phyloP scores from a whole-genome alignment of 2,329 filamentous ascomycete species.

The Aspergillus eucalypticola region DNA sequence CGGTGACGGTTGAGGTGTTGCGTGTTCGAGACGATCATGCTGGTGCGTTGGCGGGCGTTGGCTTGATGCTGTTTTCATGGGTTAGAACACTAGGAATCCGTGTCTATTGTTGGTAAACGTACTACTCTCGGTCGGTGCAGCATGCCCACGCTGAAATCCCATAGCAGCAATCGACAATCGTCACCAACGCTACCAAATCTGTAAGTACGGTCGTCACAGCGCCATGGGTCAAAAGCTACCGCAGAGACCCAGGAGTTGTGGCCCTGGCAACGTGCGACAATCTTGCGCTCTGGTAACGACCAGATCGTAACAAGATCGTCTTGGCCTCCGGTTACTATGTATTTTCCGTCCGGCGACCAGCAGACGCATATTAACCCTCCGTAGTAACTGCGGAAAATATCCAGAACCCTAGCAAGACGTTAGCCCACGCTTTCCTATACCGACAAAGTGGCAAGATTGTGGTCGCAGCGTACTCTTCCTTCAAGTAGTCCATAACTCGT shows the following conservation, averaged over 20 bases:
- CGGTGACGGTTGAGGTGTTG: conserved; percentile 58
- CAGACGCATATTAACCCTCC: conserved; percentile 90
- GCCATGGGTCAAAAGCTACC: conserved; percentile 94
- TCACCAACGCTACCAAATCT: conserved; percentile 95
- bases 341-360: conserved; percentile 97
- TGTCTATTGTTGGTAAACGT: conserved; percentile 41
- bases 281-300: conserved; percentile 77
- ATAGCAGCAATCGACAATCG: conserved; percentile 84
- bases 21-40: conserved; percentile 30
- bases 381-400: conserved; percentile 88
- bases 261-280: conserved; percentile 90
- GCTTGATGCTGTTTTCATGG: conserved; percentile 32
- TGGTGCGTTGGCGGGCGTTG: conserved; percentile 42
- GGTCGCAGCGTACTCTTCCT: conserved; percentile 68
- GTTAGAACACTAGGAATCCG: conserved; percentile 13
- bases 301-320: conserved; percentile 96
- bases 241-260: conserved; percentile 95
- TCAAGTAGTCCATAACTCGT: conserved; percentile 85
- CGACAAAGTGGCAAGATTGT: conserved; percentile 3
- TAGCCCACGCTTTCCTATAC: conserved; percentile 2
- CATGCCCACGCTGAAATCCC: conserved; percentile 98
- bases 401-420: conserved; percentile 64
- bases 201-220: conserved; percentile 93
- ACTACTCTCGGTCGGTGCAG: conserved; percentile 85
- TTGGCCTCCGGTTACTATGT: conserved; percentile 91